phyloP scores from a whole-genome alignment of 2,329 filamentous ascomycete genomes.

The Trichoderma sp. region DNA sequence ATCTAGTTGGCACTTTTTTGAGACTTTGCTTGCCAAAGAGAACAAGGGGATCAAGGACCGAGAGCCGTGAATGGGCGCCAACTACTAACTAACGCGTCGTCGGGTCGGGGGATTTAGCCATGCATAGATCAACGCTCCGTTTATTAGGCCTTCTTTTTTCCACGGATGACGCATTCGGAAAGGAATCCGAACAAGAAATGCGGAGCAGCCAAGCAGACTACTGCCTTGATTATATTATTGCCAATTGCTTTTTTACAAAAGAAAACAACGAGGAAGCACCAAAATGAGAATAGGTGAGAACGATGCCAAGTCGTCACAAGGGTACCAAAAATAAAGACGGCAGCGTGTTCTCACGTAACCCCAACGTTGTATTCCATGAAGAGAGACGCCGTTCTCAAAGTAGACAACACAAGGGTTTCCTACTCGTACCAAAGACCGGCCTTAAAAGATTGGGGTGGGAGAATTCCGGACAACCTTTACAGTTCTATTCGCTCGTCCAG shows the following conservation, averaged over 20 bases:
- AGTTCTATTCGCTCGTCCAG: not conserved
- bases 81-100: not conserved
- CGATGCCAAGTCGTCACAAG: not conserved
- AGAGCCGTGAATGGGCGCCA: conserved; percentile 7
- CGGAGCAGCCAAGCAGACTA: not conserved
- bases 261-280: not conserved
- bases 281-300: not conserved
- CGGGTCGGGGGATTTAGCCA: conserved; percentile 18
- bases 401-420: not conserved
- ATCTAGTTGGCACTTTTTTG: not conserved
- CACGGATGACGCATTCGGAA: conserved; percentile 1
- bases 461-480: not conserved
- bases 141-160: not conserved
- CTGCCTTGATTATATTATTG: not conserved
- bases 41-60: conserved; percentile 6
- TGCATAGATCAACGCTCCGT: conserved; percentile 12
- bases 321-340: not conserved
- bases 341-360: not conserved
- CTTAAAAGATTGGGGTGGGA: not conserved
- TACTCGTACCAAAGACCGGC: not conserved
- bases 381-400: not conserved
- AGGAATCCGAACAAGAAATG: conserved; percentile 6
- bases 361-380: not conserved
- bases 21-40: not conserved
- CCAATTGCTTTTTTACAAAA: not conserved